A percentile compares a stretch with the other conserved stretches of the same genome.
These are phyloP conservation scores for Pueraria montana DNA, from an alignment of 306 rosid species.

Conservation along the genomic window DNA sequence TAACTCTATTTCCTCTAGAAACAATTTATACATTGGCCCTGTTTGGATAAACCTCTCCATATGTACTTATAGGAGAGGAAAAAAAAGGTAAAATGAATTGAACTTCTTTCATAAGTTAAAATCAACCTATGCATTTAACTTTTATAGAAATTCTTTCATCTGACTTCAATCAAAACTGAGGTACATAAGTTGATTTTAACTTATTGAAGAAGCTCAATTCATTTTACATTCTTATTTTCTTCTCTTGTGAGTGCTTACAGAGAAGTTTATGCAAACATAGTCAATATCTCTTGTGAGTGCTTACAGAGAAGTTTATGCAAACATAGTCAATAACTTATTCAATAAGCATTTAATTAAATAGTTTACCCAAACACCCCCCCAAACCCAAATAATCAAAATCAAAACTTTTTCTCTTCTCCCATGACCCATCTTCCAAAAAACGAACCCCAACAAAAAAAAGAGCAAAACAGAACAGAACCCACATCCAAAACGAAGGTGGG, in stretches of 20 bases:
- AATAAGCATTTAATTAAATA: neutral
- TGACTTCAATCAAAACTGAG: neutral
- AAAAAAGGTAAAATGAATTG: neutral
- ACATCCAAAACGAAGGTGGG: neutral
- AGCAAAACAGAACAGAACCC: conserved; percentile 26
- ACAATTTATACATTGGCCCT: neutral
- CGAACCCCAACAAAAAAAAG: conserved; percentile 18
- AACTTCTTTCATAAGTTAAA: neutral
- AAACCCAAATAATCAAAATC: conserved; percentile 22
- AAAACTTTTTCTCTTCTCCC: conserved; percentile 5
- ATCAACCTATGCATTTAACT: neutral
- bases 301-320: neutral
- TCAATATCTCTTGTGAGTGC: neutral
- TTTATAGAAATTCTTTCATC: neutral
- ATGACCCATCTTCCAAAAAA: conserved; percentile 10
- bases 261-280: neutral
- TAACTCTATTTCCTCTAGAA: neutral
- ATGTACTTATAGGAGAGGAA: neutral
- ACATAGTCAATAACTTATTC: neutral
- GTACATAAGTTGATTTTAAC: neutral
- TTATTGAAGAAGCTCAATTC: neutral
- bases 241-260: neutral
- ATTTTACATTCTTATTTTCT: neutral
- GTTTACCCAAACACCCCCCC: neutral
- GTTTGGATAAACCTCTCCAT: neutral